Percentiles rank a stretch among this genome's conserved stretches.
phyloP scores from a whole-genome alignment of 2,329 filamentous ascomycete genomes.

The Malbranchea zuffiana region DNA sequence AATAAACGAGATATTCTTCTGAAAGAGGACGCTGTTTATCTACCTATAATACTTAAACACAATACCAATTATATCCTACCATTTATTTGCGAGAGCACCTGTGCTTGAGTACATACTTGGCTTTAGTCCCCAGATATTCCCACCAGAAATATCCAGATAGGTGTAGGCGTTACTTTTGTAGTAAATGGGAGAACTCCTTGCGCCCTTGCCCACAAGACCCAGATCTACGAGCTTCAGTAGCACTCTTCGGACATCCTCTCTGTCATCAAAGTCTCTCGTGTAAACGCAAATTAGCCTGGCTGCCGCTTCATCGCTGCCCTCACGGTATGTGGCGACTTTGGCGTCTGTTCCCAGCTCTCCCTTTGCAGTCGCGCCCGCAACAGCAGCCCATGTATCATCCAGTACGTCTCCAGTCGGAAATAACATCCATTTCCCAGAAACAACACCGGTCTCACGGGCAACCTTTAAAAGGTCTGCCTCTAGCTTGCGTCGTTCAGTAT shows the following conservation, averaged over 20 bases:
- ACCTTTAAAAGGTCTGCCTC: slow-evolving; percentile 49
- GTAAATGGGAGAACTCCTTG: slow-evolving; percentile 47
- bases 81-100: slow-evolving; percentile 26
- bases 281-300: slow-evolving; percentile 62
- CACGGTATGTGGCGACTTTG: slow-evolving; percentile 62
- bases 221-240: slow-evolving; percentile 51
- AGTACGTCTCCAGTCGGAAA: slow-evolving; percentile 18
- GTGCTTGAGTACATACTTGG: slow-evolving; percentile 38
- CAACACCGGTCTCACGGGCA: slow-evolving; percentile 49
- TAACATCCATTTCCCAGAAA: slow-evolving; percentile 50
- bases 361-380: slow-evolving; percentile 56
- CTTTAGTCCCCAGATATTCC: slow-evolving; percentile 53
- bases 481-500: slow-evolving; percentile 33
- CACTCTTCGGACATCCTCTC: slow-evolving; percentile 57
- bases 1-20: no score
- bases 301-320: slow-evolving; percentile 24
- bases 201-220: slow-evolving; percentile 41
- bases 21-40: no score
- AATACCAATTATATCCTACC: no score
- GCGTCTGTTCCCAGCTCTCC: slow-evolving; percentile 61
- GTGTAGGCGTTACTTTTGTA: slow-evolving; percentile 71
- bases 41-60: no score
- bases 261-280: slow-evolving; percentile 61
- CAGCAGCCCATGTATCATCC: slow-evolving; percentile 41
- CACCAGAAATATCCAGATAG: slow-evolving; percentile 50